These are phyloP conservation scores for Microstegium vimineum DNA, from an alignment of 176 grass and related monocot species.

Conservation along the genomic window DNA sequence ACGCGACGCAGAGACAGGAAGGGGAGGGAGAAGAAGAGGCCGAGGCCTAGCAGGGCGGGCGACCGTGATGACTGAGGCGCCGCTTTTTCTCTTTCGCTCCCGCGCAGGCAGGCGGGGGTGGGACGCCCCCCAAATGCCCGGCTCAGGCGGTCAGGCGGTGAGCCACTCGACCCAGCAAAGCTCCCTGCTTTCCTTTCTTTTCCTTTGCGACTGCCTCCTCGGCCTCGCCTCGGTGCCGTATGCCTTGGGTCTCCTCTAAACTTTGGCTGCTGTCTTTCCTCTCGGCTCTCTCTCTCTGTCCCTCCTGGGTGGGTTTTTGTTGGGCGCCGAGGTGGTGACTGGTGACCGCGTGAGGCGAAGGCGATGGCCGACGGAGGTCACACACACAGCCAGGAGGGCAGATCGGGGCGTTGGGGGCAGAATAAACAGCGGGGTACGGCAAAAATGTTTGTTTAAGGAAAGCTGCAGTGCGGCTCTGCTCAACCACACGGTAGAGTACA, in stretches of 20 bases:
- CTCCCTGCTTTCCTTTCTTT: neutral
- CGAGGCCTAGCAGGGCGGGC: neutral
- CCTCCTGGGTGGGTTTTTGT: neutral
- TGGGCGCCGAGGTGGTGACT: neutral
- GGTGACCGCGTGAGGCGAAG: neutral
- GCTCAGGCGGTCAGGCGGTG: neutral
- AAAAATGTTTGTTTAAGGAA: neutral
- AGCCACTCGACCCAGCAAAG: neutral
- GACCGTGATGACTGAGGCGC: neutral
- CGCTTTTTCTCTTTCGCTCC: neutral
- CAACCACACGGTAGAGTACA: neutral
- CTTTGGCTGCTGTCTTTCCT: neutral
- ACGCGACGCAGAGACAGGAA: neutral
- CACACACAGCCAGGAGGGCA: no score
- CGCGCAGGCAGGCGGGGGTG: neutral
- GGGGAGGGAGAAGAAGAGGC: neutral
- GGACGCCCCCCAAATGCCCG: neutral
- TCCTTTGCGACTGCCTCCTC: neutral
- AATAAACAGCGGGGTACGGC: neutral
- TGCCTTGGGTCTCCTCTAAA: neutral
- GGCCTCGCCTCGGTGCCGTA: neutral
- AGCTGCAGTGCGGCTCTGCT: neutral
- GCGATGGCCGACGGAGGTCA: no score
- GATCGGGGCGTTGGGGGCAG: neutral
- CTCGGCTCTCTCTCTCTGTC: neutral